These are phyloP conservation scores for Westerdykella ornata DNA, from an alignment of 2,329 filamentous ascomycete genomes.

Conservation along the genomic window DNA sequence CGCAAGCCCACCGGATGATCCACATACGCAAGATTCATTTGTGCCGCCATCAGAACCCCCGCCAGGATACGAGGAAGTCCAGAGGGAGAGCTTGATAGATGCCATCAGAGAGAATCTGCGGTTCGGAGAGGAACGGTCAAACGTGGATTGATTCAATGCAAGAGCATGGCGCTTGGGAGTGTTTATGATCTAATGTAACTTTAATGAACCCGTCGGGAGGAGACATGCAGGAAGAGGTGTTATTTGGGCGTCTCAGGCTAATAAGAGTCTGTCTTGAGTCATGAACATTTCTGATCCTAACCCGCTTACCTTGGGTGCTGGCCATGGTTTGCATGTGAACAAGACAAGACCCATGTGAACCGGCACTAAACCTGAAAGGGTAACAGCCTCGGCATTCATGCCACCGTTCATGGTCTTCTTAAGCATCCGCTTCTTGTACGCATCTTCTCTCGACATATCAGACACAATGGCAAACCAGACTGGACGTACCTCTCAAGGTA, in stretches of 20 bases:
- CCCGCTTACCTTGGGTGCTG: too few species aligned
- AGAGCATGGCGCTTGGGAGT: conserved; percentile 22
- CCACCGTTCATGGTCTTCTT: background rate
- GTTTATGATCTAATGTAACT: too few species aligned
- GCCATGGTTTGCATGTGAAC: background rate
- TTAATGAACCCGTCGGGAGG: too few species aligned
- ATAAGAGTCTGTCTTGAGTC: too few species aligned
- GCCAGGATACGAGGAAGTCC: conserved; percentile 85
- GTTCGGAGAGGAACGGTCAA: conserved; percentile 10
- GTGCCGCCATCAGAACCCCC: conserved; percentile 66
- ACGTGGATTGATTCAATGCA: background rate
- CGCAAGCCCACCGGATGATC: conserved; percentile 20
- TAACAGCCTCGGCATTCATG: background rate
- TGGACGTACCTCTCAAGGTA: conserved; percentile 23
- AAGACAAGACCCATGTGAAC: background rate
- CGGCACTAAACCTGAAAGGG: background rate
- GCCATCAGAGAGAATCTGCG: conserved; percentile 55
- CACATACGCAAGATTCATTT: conserved; percentile 27
- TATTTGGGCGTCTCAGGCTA: too few species aligned
- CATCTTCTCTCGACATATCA: background rate
- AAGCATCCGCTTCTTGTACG: background rate
- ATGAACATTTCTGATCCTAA: too few species aligned
- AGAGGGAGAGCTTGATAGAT: conserved; percentile 69
- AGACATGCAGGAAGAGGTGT: too few species aligned
- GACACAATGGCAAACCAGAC: conserved; percentile 35